These are phyloP conservation scores for Smallanthus sonchifolius DNA, from an alignment of 129 eudicot genomes.

Conservation along the genomic window DNA sequence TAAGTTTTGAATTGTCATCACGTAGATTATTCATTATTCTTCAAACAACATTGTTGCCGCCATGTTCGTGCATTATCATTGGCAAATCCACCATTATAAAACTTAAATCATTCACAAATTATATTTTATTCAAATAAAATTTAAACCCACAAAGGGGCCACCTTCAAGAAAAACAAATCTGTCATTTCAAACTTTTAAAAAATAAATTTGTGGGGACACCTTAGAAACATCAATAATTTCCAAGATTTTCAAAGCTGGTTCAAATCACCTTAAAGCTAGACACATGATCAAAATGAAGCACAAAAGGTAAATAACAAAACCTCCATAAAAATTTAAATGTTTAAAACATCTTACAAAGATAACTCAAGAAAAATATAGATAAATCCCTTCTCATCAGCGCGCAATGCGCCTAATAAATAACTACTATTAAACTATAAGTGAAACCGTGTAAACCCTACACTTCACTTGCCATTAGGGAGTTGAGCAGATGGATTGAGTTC, in stretches of 20 bases:
- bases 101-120: no score
- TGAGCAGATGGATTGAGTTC: constrained; percentile 56
- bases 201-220: not conserved
- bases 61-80: not conserved
- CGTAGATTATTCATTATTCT: not conserved
- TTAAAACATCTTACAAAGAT: not conserved
- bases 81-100: not conserved
- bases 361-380: constrained; percentile 4
- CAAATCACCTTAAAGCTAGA: not conserved
- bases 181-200: not conserved
- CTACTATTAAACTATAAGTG: constrained; percentile 19
- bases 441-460: not conserved
- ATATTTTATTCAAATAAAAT: no score
- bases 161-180: not conserved
- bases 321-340: constrained; percentile 9
- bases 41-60: not conserved
- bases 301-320: constrained; percentile 3
- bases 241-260: not conserved
- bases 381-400: not conserved
- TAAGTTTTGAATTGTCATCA: not conserved
- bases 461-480: constrained; percentile 30
- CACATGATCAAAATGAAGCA: constrained; percentile 3
- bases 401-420: constrained; percentile 5
- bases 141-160: not conserved
- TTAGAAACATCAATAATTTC: not conserved